phyloP scores from a whole-genome alignment of 306 rosid genomes.

The Morella rubra region DNA sequence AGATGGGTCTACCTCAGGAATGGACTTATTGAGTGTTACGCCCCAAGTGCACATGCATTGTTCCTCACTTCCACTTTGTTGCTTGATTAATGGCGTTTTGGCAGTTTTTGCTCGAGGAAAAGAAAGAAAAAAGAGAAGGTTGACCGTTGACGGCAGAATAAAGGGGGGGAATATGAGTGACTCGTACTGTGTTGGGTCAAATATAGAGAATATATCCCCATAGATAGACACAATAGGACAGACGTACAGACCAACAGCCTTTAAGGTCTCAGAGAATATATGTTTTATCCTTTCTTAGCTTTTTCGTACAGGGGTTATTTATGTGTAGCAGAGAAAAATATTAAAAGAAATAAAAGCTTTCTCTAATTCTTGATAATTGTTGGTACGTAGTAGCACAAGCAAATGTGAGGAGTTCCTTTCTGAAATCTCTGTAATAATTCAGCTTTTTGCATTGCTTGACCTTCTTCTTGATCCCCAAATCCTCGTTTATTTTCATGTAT shows the following conservation, averaged over 20 bases:
- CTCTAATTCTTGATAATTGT: no score
- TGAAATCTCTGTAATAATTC: no score
- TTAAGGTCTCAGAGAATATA: neutral
- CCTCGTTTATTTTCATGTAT: no score
- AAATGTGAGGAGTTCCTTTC: no score
- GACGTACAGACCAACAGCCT: neutral
- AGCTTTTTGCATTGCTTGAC: no score
- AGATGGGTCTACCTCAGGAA: conserved; percentile 67
- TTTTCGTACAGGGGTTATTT: no score
- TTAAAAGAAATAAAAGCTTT: no score
- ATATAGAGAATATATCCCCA: conserved; percentile 13
- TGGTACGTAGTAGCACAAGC: no score
- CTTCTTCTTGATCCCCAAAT: no score
- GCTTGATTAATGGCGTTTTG: conserved; percentile 13
- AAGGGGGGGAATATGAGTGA: neutral
- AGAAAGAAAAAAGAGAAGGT: neutral
- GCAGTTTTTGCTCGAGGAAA: neutral
- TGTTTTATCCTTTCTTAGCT: neutral
- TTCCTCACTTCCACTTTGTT: neutral
- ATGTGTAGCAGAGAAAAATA: no score
- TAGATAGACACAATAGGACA: conserved; percentile 14
- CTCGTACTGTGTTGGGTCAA: conserved; percentile 8
- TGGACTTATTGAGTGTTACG: conserved; percentile 68
- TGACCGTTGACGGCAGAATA: conserved; percentile 18
- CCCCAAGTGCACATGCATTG: neutral